These are phyloP conservation scores for Phytophthora tubulina DNA, from an alignment of 352 stramenopile species.

Conservation along the genomic window DNA sequence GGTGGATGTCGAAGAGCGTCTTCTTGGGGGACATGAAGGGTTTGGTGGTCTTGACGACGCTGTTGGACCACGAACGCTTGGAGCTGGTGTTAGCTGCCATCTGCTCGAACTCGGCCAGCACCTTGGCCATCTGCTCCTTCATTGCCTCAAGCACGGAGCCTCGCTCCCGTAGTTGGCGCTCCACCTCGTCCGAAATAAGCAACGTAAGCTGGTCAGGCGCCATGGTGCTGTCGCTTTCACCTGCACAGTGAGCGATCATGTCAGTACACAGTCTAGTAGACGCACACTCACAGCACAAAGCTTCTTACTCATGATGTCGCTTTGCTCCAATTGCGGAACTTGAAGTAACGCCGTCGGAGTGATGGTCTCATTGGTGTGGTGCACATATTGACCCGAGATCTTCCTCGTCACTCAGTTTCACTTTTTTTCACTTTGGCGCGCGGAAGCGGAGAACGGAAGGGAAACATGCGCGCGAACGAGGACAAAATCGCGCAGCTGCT, in stretches of 20 bases:
- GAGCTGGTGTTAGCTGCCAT: constrained; percentile 59
- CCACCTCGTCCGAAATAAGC: constrained; percentile 71
- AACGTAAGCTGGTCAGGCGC: constrained; percentile 66
- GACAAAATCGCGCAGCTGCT: constrained; percentile 83
- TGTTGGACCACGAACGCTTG: constrained; percentile 80
- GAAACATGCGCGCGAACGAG: constrained; percentile 74
- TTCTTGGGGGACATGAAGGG: constrained; percentile 27
- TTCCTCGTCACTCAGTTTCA: constrained; percentile 30
- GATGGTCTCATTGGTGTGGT: constrained; percentile 21
- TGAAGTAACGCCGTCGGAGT: constrained; percentile 39
- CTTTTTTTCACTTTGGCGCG: constrained; percentile 24
- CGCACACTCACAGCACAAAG: not conserved
- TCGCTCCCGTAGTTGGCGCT: constrained; percentile 63
- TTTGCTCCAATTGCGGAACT: constrained; percentile 18
- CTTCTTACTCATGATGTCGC: constrained; percentile 30
- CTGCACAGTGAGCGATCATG: constrained; percentile 6
- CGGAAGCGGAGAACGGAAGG: not conserved
- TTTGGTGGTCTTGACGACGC: constrained; percentile 49
- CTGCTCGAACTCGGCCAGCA: constrained; percentile 79
- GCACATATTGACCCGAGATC: constrained; percentile 25
- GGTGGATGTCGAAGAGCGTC: constrained; percentile 35
- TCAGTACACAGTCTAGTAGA: not conserved
- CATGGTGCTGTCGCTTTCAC: constrained; percentile 38
- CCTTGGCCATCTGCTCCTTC: constrained; percentile 75
- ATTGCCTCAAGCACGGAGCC: constrained; percentile 63